Conservation (phyloP, 257 asterid species). For the Penstemon eatonii region DNA sequence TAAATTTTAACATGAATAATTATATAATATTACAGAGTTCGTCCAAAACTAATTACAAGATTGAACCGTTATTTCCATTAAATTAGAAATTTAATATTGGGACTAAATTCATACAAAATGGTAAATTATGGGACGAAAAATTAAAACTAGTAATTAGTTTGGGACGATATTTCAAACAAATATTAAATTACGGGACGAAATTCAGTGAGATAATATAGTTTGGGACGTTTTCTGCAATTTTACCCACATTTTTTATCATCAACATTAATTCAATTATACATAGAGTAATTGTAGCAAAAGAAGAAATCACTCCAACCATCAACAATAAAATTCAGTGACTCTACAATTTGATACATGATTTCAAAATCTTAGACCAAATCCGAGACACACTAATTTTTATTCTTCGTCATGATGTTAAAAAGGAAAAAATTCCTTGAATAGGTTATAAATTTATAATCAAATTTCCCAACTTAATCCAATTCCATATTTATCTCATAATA, state of each 20-base stretch:
- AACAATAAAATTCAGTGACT: neutral
- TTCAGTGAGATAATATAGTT: no score
- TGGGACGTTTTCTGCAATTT: no score
- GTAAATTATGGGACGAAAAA: no score
- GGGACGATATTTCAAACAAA: no score
- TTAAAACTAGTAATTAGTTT: no score
- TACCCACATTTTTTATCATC: neutral
- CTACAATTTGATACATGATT: neutral
- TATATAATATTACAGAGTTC: no score
- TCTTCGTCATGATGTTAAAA: neutral
- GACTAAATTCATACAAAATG: no score
- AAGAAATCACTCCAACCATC: neutral
- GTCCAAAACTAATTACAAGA: no score
- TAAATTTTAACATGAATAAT: no score
- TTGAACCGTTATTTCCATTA: no score
- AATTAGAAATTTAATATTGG: no score
- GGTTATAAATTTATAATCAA: neutral
- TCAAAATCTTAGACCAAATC: neutral
- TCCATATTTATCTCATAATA: slow-evolving; percentile 18
- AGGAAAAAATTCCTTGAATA: neutral
- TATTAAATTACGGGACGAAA: no score
- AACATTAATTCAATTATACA: neutral
- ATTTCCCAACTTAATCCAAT: slow-evolving; percentile 14
- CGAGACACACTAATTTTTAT: neutral
- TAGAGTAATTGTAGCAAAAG: neutral